Evolutionary conservation across 805 yeast species (phyloP).

Genomic region (Lipomyces kockii): DNA sequence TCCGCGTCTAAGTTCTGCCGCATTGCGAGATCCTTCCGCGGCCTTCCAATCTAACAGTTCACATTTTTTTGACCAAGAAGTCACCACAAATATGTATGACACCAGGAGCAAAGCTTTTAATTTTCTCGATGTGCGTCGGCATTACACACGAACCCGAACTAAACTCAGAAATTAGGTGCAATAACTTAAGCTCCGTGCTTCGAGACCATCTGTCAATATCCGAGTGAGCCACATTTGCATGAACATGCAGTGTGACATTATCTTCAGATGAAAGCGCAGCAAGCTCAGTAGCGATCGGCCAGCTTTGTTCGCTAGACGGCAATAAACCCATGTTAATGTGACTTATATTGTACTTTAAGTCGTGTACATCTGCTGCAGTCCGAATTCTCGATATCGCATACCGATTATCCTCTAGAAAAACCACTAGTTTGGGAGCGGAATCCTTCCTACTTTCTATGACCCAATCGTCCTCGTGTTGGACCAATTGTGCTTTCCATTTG

Average conservation of each 20-base stretch:
- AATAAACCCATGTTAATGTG: slow-evolving; percentile 80
- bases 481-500: slow-evolving; percentile 48
- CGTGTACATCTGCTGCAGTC: slow-evolving; percentile 9
- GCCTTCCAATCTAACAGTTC: not conserved
- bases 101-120: slow-evolving; percentile 87
- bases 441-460: slow-evolving; percentile 39
- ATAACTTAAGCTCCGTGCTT: slow-evolving; percentile 37
- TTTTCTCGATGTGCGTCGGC: slow-evolving; percentile 58
- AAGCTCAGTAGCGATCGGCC: slow-evolving; percentile 53
- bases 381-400: slow-evolving; percentile 51
- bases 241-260: slow-evolving; percentile 57
- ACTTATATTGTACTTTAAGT: slow-evolving; percentile 43
- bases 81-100: slow-evolving; percentile 77
- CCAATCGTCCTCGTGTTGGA: slow-evolving; percentile 47
- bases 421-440: slow-evolving; percentile 46
- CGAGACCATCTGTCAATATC: slow-evolving; percentile 48
- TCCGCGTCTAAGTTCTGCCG: too few relatives aligned
- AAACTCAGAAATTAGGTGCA: not conserved
- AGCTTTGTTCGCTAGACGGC: slow-evolving; percentile 70
- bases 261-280: slow-evolving; percentile 23
- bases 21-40: too few relatives aligned
- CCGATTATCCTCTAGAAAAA: slow-evolving; percentile 70
- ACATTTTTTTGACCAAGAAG: slow-evolving; percentile 30
- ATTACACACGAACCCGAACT: slow-evolving; percentile 15
- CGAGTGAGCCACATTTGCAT: slow-evolving; percentile 66